Base-by-base conservation (phyloP, 2,329 filamentous ascomycete species). In the Colletotrichum sp. region DNA sequence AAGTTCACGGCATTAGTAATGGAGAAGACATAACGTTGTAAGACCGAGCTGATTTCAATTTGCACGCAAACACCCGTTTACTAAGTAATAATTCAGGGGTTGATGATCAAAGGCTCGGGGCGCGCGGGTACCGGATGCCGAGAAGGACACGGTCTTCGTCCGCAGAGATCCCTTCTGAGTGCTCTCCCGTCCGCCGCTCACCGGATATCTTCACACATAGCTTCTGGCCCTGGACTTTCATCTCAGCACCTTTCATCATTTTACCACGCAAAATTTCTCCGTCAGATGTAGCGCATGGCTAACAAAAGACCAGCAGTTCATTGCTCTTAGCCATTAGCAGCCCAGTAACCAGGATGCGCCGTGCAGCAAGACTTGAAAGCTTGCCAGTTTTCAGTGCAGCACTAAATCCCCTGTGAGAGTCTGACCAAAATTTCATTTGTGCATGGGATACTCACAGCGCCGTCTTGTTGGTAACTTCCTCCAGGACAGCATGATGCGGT, bases 231-330 rank as follows among this genome's bases (percentile, higher is more conserved):
- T 21, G 0, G 43, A 3, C 6, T 52, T 52, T 0, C 10, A 52
- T 21, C 43, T 21, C n/a, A 21, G 0, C 43, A 13, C 10, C 43
- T 48, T 48, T n/a, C 0, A 0, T 39, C 36, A 5, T 39, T n/a
- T 21, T 3, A 48, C 10, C n/a, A 13, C n/a, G 10, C 43, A 48
- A 7, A 48, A 0, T 0, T 21, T 48, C 0, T 48, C 10, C 0
- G 43, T 48, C 43, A 48, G n/a, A 21, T 48, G 43, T n/a, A 9
- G 16, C 8, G 39, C 9, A 6, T 32, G 18, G 18, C 7, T 43
- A 9, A 43, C 8, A 18, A 10, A 7, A 43, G 39, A 43, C 39
- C 5, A 12, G 3, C 1, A 12, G 21, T 59, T 2, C 55, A 14
- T 28, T 18, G 2, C 24, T 28, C 26, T 39, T 64, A 73, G 32